Evolutionary conservation across 352 stramenopile species (phyloP).

Genomic region (Aphanomyces euteiches): DNA sequence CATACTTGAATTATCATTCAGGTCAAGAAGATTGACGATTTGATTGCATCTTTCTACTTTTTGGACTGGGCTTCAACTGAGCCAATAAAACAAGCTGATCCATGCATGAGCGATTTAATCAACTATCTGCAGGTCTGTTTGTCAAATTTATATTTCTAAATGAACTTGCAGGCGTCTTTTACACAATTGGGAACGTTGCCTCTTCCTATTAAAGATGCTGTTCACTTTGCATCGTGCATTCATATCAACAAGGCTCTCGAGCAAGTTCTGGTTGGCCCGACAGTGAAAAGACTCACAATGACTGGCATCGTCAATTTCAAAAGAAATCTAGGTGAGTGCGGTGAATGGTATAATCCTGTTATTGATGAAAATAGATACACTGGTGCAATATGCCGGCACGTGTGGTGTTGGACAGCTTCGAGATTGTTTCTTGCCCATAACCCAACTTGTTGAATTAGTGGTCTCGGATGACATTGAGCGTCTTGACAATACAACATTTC

Average conservation of each 20-base stretch:
- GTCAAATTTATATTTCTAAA: background rate
- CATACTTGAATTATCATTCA: slow-evolving; percentile 28
- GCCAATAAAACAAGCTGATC: slow-evolving; percentile 57
- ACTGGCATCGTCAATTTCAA: slow-evolving; percentile 73
- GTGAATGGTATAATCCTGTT: background rate
- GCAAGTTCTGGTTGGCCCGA: slow-evolving; percentile 54
- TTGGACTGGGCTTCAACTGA: slow-evolving; percentile 66
- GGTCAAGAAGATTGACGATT: slow-evolving; percentile 80
- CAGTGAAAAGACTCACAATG: slow-evolving; percentile 66
- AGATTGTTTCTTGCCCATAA: slow-evolving; percentile 62
- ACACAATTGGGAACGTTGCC: slow-evolving; percentile 57
- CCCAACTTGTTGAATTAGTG: slow-evolving; percentile 64
- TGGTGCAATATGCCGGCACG: slow-evolving; percentile 60
- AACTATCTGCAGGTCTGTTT: slow-evolving; percentile 61
- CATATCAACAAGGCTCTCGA: slow-evolving; percentile 75
- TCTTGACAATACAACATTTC: slow-evolving; percentile 13
- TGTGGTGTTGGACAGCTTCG: slow-evolving; percentile 56
- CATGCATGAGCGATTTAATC: slow-evolving; percentile 79
- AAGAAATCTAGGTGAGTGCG: slow-evolving; percentile 43
- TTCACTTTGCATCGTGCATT: slow-evolving; percentile 74
- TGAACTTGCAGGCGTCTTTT: slow-evolving; percentile 47
- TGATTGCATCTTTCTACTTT: slow-evolving; percentile 72
- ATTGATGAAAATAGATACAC: slow-evolving; percentile 38
- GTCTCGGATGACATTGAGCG: slow-evolving; percentile 44
- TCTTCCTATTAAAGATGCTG: slow-evolving; percentile 50